These are phyloP conservation scores for Spongospora subterranea DNA, from an alignment of 208 protist species.

Conservation along the genomic window DNA sequence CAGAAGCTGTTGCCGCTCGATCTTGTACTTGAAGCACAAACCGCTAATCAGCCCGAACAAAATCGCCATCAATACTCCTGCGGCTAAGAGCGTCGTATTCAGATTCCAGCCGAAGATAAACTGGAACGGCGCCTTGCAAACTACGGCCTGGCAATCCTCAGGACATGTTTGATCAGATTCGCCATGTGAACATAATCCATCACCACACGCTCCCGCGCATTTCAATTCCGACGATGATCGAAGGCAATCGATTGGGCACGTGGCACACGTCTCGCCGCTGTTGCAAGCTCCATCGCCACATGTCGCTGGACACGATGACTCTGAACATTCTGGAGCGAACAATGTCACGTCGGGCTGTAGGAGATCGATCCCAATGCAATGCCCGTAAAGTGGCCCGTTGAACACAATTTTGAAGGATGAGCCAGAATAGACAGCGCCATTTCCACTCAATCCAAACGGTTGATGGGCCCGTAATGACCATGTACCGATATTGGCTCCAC, in stretches of 20 bases:
- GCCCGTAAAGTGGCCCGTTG: neutral
- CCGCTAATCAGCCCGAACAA: slow-evolving; percentile 12
- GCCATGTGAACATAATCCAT: neutral
- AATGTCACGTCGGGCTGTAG: neutral
- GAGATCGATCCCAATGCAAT: neutral
- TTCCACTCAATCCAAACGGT: neutral
- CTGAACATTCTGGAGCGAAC: neutral
- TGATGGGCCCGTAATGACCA: neutral
- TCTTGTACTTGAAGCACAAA: slow-evolving; percentile 12
- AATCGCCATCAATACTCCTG: neutral
- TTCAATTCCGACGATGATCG: neutral
- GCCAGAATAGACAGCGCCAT: neutral
- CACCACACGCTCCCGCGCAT: neutral
- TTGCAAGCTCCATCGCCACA: slow-evolving; percentile 13
- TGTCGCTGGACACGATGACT: neutral
- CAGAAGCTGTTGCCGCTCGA: slow-evolving; percentile 16
- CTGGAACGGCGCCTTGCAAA: slow-evolving; percentile 39
- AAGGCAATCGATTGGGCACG: neutral
- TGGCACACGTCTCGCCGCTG: neutral
- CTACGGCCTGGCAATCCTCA: neutral
- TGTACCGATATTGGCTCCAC: neutral
- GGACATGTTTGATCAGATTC: no score
- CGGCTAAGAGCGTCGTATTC: slow-evolving; percentile 35
- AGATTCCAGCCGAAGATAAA: slow-evolving; percentile 8
- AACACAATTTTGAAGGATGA: slow-evolving; percentile 29